phyloP scores from a whole-genome alignment of 768 basidiomycete genomes.

The Chalciporus piperatus region DNA sequence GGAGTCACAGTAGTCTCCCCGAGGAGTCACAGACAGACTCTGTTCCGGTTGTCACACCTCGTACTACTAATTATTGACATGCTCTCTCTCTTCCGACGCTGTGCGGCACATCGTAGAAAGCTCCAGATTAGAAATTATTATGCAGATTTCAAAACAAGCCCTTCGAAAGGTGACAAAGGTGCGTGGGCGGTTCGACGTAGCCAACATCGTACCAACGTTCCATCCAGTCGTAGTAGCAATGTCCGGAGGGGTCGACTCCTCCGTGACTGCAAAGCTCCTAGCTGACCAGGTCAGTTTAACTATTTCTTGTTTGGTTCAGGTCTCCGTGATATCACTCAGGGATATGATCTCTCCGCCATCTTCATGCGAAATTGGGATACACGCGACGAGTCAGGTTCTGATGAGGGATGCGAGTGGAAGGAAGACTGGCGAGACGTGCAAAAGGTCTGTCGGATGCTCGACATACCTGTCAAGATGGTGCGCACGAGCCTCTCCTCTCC shows the following conservation, averaged over 20 bases:
- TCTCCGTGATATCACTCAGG: slow-evolving; percentile 38
- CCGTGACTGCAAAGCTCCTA: slow-evolving; percentile 78
- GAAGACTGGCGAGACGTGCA: slow-evolving; percentile 92
- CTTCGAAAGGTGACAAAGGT: slow-evolving; percentile 31
- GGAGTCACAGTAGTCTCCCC: no score
- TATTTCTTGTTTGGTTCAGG: background rate
- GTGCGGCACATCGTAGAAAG: slow-evolving; percentile 7
- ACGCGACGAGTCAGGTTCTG: slow-evolving; percentile 73
- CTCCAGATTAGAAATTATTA: slow-evolving; percentile 12
- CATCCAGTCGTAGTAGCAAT: slow-evolving; percentile 80
- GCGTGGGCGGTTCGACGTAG: background rate
- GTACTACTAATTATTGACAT: slow-evolving; percentile 4
- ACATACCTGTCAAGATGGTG: slow-evolving; percentile 75
- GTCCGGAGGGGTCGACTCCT: slow-evolving; percentile 96
- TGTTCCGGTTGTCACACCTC: slow-evolving; percentile 5
- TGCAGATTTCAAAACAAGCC: slow-evolving; percentile 11
- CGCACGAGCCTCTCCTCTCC: background rate
- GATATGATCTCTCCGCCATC: slow-evolving; percentile 80
- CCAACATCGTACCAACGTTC: background rate
- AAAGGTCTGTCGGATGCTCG: slow-evolving; percentile 68
- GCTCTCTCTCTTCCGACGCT: slow-evolving; percentile 9
- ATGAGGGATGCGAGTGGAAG: slow-evolving; percentile 93
- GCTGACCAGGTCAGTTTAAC: slow-evolving; percentile 52
- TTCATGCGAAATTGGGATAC: slow-evolving; percentile 98
- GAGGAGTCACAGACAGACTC: no score